These are phyloP conservation scores for Teunomyces panamensis DNA, from an alignment of 805 yeast genomes.

Conservation along the genomic window DNA sequence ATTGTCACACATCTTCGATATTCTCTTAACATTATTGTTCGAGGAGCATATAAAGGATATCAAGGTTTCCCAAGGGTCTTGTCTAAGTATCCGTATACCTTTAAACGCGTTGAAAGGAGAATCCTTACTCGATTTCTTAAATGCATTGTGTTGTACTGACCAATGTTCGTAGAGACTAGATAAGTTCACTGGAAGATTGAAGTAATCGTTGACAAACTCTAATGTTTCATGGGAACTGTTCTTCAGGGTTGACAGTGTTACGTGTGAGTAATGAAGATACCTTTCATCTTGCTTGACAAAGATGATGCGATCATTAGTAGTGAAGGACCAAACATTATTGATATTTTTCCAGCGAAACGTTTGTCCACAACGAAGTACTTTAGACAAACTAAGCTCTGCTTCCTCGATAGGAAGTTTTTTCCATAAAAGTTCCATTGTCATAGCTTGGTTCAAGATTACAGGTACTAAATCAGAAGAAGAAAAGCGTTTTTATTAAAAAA, in stretches of 20 bases:
- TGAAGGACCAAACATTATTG: slow-evolving; percentile 63
- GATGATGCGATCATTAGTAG: slow-evolving; percentile 57
- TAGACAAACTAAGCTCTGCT: slow-evolving; percentile 54
- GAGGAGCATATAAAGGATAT: slow-evolving; percentile 90
- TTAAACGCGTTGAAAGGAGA: slow-evolving; percentile 40
- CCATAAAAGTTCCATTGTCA: slow-evolving; percentile 7
- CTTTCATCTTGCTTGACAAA: slow-evolving; percentile 59
- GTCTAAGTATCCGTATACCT: slow-evolving; percentile 83
- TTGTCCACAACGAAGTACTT: slow-evolving; percentile 81
- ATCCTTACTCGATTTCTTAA: neutral
- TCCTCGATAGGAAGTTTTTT: slow-evolving; percentile 9
- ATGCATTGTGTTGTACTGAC: slow-evolving; percentile 48
- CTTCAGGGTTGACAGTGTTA: slow-evolving; percentile 15
- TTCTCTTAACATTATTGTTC: slow-evolving; percentile 92
- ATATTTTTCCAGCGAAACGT: slow-evolving; percentile 76
- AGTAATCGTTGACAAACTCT: slow-evolving; percentile 58
- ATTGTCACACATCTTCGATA: slow-evolving; percentile 86
- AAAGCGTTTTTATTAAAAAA: too few relatives aligned
- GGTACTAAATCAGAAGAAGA: neutral
- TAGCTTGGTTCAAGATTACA: neutral
- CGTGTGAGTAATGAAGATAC: slow-evolving; percentile 50
- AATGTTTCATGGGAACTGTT: neutral
- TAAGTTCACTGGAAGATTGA: slow-evolving; percentile 61
- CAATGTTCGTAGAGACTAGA: slow-evolving; percentile 57
- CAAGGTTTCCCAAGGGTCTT: slow-evolving; percentile 96